Evolutionary conservation across 2,329 filamentous ascomycete species (phyloP).

Genomic region (Lecanicillium sp.): DNA sequence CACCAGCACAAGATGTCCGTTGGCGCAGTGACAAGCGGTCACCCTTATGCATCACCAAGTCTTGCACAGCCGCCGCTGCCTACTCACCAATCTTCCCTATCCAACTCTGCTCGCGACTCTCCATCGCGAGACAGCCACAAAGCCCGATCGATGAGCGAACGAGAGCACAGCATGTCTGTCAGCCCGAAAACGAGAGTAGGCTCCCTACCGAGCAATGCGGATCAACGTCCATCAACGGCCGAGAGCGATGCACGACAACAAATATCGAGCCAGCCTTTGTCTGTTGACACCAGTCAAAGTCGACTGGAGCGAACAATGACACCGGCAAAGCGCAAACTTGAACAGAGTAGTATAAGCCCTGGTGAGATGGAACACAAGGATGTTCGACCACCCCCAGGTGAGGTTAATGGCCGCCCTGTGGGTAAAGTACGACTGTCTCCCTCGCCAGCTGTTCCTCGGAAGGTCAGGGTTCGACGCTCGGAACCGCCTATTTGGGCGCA

Average conservation of each 20-base stretch:
- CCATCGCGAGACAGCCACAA: slow-evolving; percentile 35
- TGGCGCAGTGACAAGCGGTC: slow-evolving; percentile 1
- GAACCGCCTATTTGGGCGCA: slow-evolving; percentile 42
- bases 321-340: slow-evolving; percentile 31
- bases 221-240: slow-evolving; percentile 14
- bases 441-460: slow-evolving; percentile 27
- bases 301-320: slow-evolving; percentile 19
- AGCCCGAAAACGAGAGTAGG: slow-evolving; percentile 66
- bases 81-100: slow-evolving; percentile 23
- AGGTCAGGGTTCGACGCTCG: slow-evolving; percentile 28
- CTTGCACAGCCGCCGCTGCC: slow-evolving; percentile 6
- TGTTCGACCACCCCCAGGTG: slow-evolving; percentile 39
- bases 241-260: slow-evolving; percentile 20
- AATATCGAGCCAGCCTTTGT: slow-evolving; percentile 11
- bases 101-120: slow-evolving; percentile 36
- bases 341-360: slow-evolving; percentile 33
- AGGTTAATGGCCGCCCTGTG: slow-evolving; percentile 33
- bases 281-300: slow-evolving; percentile 21
- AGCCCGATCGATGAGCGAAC: slow-evolving; percentile 49
- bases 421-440: slow-evolving; percentile 15
- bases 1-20: slow-evolving; percentile 41
- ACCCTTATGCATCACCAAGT: slow-evolving; percentile 6
- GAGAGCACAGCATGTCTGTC: slow-evolving; percentile 64
- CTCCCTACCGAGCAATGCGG: slow-evolving; percentile 38
- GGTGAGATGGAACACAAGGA: slow-evolving; percentile 43